Conservation (phyloP, 2,329 filamentous ascomycete species). For the Zymoseptoria passerinii region DNA sequence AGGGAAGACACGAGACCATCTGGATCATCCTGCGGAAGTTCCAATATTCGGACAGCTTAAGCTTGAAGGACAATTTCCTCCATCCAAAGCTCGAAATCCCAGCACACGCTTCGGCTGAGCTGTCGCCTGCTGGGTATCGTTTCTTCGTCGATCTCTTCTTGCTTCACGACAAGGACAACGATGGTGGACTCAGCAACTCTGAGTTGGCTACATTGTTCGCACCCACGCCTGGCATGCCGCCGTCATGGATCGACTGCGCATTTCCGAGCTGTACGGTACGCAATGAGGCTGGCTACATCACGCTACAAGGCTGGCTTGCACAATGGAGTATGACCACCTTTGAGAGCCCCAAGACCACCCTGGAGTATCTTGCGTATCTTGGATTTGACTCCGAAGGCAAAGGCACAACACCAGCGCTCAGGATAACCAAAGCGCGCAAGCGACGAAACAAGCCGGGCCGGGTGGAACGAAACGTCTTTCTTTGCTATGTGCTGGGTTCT, state of each 20-base stretch:
- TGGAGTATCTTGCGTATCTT: constrained; percentile 92
- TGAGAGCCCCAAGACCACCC: constrained; percentile 84
- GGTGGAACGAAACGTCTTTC: constrained; percentile 87
- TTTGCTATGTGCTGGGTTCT: constrained; percentile 85
- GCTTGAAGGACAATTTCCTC: constrained; percentile 81
- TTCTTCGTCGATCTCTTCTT: constrained; percentile 97
- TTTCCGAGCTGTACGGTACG: constrained; percentile 92
- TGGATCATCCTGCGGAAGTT: constrained; percentile 96
- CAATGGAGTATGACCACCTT: constrained; percentile 99
- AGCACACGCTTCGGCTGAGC: constrained; percentile 81
- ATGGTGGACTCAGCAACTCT: constrained; percentile 79
- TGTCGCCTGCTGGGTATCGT: constrained; percentile 87
- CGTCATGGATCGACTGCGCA: constrained; percentile 76
- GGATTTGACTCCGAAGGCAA: constrained; percentile 76
- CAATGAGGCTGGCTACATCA: constrained; percentile 92
- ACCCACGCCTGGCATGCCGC: constrained; percentile 80
- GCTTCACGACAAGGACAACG: constrained; percentile 93
- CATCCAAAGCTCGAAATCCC: constrained; percentile 93
- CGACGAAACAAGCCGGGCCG: constrained; percentile 70
- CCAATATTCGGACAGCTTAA: constrained; percentile 91
- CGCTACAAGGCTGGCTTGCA: constrained; percentile 92
- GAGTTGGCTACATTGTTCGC: constrained; percentile 84
- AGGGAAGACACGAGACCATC: constrained; percentile 93
- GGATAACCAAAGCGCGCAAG: constrained; percentile 87
- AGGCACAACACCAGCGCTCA: constrained; percentile 74